These are phyloP conservation scores for Tetrahymena malaccensis DNA, from an alignment of 73 alveolate genomes.

Conservation along the genomic window DNA sequence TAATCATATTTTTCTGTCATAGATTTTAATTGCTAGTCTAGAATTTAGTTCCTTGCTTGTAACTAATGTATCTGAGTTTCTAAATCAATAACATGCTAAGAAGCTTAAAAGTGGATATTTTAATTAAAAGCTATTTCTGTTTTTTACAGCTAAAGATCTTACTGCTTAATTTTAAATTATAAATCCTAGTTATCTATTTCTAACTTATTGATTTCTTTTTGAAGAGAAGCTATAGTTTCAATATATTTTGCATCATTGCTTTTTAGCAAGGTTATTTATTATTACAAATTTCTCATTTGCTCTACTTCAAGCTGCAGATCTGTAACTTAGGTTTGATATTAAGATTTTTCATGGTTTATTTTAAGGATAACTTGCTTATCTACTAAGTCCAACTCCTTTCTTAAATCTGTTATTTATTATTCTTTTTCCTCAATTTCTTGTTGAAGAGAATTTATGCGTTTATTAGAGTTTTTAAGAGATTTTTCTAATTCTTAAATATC, in stretches of 20 bases:
- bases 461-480: background rate
- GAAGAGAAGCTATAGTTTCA: background rate
- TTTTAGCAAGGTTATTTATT: background rate
- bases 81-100: background rate
- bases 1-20: background rate
- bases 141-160: background rate
- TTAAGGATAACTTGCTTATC: background rate
- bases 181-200: background rate
- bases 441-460: background rate
- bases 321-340: background rate
- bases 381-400: background rate
- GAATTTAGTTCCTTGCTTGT: background rate
- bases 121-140: background rate
- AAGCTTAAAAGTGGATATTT: background rate
- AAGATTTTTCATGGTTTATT: background rate
- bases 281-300: background rate
- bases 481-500: background rate
- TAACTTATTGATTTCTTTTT: background rate
- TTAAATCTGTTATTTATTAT: background rate
- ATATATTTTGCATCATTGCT: background rate
- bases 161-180: background rate
- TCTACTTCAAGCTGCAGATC: background rate
- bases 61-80: background rate
- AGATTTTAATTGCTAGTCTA: background rate
- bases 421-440: background rate